Percentiles rank a stretch among this genome's conserved stretches.
Evolutionary conservation across 495 filamentous ascomycete species (phyloP).

Genomic region (Talaromyces ruber): DNA sequence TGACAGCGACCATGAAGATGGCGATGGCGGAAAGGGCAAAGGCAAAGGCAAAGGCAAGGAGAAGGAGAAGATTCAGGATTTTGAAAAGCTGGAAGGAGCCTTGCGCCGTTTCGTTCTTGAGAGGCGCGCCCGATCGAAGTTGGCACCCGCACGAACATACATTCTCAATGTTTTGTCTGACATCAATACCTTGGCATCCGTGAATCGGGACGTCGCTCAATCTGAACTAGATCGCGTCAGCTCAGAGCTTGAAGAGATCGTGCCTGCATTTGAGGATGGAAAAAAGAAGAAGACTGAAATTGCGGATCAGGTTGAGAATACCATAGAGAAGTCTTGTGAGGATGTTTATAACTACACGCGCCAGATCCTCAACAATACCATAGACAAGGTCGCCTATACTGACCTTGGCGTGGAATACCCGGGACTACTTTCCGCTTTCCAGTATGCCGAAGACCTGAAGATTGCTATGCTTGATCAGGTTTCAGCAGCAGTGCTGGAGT

Average conservation of each 20-base stretch:
- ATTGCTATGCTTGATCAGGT: conserved; percentile 85
- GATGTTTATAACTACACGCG: conserved; percentile 80
- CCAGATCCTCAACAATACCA: conserved; percentile 58
- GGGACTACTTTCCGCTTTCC: conserved; percentile 74
- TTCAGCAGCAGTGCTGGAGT: conserved; percentile 62
- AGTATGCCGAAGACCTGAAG: conserved; percentile 90
- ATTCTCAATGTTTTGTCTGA: conserved; percentile 89
- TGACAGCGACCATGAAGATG: conserved; percentile 38
- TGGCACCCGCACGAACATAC: conserved; percentile 93
- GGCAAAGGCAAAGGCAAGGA: conserved; percentile 87
- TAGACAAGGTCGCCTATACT: conserved; percentile 63
- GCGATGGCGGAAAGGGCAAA: conserved; percentile 33
- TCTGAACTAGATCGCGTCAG: conserved; percentile 78
- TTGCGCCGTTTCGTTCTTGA: conserved; percentile 91
- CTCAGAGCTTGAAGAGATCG: conserved; percentile 69
- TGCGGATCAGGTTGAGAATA: conserved; percentile 68
- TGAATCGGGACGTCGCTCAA: conserved; percentile 82
- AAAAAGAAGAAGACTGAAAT: conserved; percentile 76
- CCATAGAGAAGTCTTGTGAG: conserved; percentile 75
- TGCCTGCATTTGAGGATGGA: conserved; percentile 75
- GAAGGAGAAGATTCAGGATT: conserved; percentile 77
- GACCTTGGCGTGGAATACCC: conserved; percentile 80
- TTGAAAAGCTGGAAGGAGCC: conserved; percentile 79
- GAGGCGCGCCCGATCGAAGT: conserved; percentile 88
- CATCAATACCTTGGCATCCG: conserved; percentile 68